A percentile compares a stretch with the other conserved stretches of the same genome.
phyloP scores from a whole-genome alignment of 1,284 basidiomycete species.

The Rhodotorula sp. region DNA sequence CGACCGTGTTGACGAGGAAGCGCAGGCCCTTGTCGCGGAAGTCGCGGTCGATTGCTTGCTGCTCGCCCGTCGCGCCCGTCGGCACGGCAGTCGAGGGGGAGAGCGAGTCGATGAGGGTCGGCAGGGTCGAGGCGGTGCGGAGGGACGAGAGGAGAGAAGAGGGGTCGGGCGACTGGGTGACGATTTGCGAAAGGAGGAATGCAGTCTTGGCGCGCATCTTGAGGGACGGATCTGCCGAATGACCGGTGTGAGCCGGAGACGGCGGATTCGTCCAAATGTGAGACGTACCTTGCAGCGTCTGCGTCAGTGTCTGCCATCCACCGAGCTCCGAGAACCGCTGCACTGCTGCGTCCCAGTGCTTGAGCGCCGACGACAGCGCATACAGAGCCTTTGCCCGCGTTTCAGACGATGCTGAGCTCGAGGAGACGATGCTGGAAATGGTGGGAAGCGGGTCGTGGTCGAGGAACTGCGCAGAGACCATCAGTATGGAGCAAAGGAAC shows the following conservation, averaged over 20 bases:
- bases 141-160: slow-evolving; percentile 48
- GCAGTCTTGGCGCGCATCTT: slow-evolving; percentile 76
- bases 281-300: slow-evolving; percentile 54
- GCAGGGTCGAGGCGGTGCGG: slow-evolving; percentile 51
- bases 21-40: slow-evolving; percentile 77
- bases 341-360: slow-evolving; percentile 75
- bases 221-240: slow-evolving; percentile 67
- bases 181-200: slow-evolving; percentile 78
- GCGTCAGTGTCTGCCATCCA: slow-evolving; percentile 61
- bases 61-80: slow-evolving; percentile 68
- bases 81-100: slow-evolving; percentile 51
- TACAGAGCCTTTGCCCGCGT: slow-evolving; percentile 83
- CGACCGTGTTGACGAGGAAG: slow-evolving; percentile 55
- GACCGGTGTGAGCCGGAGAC: not conserved
- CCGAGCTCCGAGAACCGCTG: slow-evolving; percentile 59
- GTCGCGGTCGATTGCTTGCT: slow-evolving; percentile 66
- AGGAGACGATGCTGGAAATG: slow-evolving; percentile 62
- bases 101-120: slow-evolving; percentile 43
- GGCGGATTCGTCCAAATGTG: rapidly evolving
- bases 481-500: slow-evolving; percentile 1
- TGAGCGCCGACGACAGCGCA: slow-evolving; percentile 77
- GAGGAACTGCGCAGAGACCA: slow-evolving; percentile 62
- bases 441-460: slow-evolving; percentile 66
- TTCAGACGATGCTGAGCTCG: slow-evolving; percentile 53
- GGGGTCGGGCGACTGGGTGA: slow-evolving; percentile 58